Evolutionary conservation across 345 rosid species (phyloP).

Genomic region (Iberis pinnata): DNA sequence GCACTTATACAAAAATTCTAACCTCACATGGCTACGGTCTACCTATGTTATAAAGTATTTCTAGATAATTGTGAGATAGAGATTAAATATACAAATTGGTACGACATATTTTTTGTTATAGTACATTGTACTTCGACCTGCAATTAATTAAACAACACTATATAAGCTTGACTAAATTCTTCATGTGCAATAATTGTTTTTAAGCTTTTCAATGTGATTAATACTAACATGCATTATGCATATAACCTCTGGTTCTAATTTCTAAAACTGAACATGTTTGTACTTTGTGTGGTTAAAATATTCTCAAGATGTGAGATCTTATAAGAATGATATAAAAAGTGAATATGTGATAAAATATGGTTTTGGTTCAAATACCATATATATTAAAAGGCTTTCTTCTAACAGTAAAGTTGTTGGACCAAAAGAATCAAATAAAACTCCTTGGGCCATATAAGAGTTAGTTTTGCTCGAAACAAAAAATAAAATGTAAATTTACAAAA

Average conservation of each 20-base stretch:
- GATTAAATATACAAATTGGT: conserved; percentile 19
- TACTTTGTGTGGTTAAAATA: no score
- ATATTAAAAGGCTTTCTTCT: not conserved
- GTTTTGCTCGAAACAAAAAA: conserved; percentile 1
- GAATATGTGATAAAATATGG: conserved; percentile 6
- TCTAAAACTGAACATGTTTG: no score
- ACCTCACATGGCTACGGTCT: conserved; percentile 32
- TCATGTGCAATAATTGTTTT: conserved; percentile 9
- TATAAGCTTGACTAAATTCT: conserved; percentile 12
- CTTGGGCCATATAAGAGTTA: conserved; percentile 15
- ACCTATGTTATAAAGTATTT: conserved; percentile 20
- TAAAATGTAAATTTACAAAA: no score
- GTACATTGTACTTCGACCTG: conserved; percentile 11
- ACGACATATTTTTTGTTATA: conserved; percentile 9
- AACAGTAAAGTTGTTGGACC: conserved; percentile 17
- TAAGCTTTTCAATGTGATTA: no score
- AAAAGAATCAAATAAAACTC: conserved; percentile 14
- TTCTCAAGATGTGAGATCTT: no score
- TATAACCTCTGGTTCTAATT: no score
- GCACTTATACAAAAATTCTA: conserved; percentile 16
- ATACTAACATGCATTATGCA: no score
- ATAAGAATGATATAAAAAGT: conserved; percentile 16
- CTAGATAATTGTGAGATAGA: conserved; percentile 7
- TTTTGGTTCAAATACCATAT: conserved; percentile 12
- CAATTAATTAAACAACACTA: not conserved